These are phyloP conservation scores for Solanum appendiculatum DNA, from an alignment of 257 asterid genomes.

Conservation along the genomic window DNA sequence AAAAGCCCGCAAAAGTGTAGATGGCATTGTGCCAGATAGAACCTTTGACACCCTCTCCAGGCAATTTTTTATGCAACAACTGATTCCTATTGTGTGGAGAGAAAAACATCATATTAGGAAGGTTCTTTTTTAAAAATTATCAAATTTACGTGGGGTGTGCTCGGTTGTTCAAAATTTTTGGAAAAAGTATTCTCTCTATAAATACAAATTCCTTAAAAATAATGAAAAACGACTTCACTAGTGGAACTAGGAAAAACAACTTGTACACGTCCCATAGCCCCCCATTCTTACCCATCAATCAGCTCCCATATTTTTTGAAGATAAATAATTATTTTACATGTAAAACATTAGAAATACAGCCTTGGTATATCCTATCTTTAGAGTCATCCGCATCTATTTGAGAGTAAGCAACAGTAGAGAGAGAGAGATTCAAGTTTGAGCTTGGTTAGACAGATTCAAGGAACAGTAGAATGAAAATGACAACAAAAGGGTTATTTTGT, in stretches of 20 bases:
- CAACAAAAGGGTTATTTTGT: background rate
- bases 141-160: background rate
- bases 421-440: background rate
- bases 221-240: background rate
- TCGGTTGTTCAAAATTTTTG: background rate
- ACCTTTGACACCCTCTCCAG: background rate
- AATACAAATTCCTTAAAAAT: background rate
- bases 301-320: background rate
- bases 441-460: background rate
- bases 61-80: background rate
- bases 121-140: background rate
- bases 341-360: background rate
- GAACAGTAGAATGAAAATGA: background rate
- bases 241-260: background rate
- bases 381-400: no score
- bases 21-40: background rate
- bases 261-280: background rate
- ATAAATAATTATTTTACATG: background rate
- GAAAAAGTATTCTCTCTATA: background rate
- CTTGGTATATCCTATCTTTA: background rate
- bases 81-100: background rate
- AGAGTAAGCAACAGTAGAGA: background rate
- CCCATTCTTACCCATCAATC: background rate
- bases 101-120: background rate
- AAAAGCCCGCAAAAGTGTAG: constrained; percentile 6